Evolutionary conservation across 805 yeast genomes (phyloP).

Genomic region (Wickerhamiella parazyma): DNA sequence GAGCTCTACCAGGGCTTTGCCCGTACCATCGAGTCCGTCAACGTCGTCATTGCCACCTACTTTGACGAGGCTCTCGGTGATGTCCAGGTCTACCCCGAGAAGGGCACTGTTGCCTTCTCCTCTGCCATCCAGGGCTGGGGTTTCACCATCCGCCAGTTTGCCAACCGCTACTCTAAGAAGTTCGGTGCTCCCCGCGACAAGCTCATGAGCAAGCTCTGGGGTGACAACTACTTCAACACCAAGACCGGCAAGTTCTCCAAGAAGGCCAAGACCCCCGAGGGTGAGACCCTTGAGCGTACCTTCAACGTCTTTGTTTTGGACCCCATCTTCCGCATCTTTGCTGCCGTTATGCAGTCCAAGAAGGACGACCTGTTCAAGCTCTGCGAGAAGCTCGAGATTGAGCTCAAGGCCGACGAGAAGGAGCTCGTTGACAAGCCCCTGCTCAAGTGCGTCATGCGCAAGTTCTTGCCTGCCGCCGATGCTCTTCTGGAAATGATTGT

Average conservation of each 20-base stretch:
- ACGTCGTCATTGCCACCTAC: slow-evolving; percentile 95
- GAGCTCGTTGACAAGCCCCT: slow-evolving; percentile 98
- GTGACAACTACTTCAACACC: slow-evolving; percentile 99
- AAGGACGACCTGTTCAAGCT: slow-evolving; percentile 89
- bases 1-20: slow-evolving; percentile 96
- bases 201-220: slow-evolving; percentile 99
- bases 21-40: slow-evolving; percentile 98
- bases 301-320: slow-evolving; percentile 98
- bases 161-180: slow-evolving; percentile 95
- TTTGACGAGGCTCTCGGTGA: slow-evolving; percentile 85
- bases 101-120: slow-evolving; percentile 99
- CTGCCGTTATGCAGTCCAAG: slow-evolving; percentile 98
- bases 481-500: slow-evolving; percentile 98
- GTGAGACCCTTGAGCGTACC: slow-evolving; percentile 94
- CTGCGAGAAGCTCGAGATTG: slow-evolving; percentile 85
- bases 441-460: slow-evolving; percentile 96
- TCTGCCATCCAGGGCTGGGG: slow-evolving; percentile 99
- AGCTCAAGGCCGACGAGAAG: slow-evolving; percentile 91
- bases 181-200: slow-evolving; percentile 96
- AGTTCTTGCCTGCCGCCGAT: slow-evolving; percentile 99
- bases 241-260: slow-evolving; percentile 99
- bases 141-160: slow-evolving; percentile 98
- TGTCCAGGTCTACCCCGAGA: slow-evolving; percentile 96
- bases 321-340: slow-evolving; percentile 96
- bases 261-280: slow-evolving; percentile 90